Conservation (phyloP, 345 rosid genomes). For the Salix viminalis region DNA sequence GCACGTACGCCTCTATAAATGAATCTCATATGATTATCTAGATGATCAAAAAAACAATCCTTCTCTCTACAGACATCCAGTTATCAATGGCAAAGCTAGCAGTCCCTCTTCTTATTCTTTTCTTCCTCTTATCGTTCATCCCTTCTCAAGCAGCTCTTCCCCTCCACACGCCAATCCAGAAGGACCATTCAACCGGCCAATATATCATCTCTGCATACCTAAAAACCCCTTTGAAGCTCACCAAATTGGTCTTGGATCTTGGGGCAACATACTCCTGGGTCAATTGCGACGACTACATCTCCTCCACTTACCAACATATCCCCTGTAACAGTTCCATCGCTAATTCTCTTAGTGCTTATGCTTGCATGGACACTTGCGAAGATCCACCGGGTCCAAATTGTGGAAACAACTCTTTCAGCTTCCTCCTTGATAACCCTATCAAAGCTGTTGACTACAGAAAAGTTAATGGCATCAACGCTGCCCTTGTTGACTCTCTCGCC, state of each 20-base stretch:
- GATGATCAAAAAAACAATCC: too few species aligned
- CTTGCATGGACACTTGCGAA: slow-evolving; percentile 15
- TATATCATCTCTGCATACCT: slow-evolving; percentile 29
- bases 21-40: too few species aligned
- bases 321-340: slow-evolving; percentile 15
- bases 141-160: too few species aligned
- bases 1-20: too few species aligned
- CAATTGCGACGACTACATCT: slow-evolving; percentile 21
- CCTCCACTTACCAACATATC: slow-evolving; percentile 19
- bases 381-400: slow-evolving; percentile 16
- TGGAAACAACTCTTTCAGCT: slow-evolving; percentile 18
- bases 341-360: slow-evolving; percentile 13
- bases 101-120: too few species aligned
- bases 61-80: too few species aligned
- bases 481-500: slow-evolving; percentile 29
- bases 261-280: slow-evolving; percentile 27
- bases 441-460: not conserved
- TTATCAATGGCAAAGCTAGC: too few species aligned
- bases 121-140: too few species aligned
- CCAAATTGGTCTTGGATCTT: slow-evolving; percentile 26
- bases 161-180: slow-evolving; percentile 12
- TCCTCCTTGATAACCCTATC: slow-evolving; percentile 25
- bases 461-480: slow-evolving; percentile 10
- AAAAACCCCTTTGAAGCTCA: slow-evolving; percentile 29
- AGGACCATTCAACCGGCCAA: slow-evolving; percentile 27